Percentiles rank a stretch among this genome's conserved stretches.
Conservation (phyloP, 805 yeast species). For the Phaffomyces antillensis region DNA sequence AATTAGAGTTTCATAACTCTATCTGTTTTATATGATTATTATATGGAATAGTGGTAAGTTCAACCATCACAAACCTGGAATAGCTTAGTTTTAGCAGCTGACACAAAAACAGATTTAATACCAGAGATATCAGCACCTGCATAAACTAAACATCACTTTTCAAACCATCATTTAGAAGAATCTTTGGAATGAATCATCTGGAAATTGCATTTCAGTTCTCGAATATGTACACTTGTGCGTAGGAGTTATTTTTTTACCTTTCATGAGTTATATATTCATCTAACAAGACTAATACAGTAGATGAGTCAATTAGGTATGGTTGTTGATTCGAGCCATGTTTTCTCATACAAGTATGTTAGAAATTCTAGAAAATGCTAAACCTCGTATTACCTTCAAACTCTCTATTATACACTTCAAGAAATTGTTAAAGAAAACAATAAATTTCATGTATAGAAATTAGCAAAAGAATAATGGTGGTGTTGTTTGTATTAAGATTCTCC, state of each 20-base stretch:
- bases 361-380: conserved; percentile 30
- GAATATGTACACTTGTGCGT: no score
- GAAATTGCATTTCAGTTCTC: no score
- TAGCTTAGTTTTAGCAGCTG: no score
- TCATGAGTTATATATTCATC: no score
- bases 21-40: conserved; percentile 39
- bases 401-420: conserved; percentile 33
- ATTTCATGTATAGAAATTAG: conserved; percentile 35
- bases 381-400: conserved; percentile 47
- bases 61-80: no score
- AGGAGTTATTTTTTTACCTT: no score
- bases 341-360: conserved; percentile 42
- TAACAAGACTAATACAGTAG: no score
- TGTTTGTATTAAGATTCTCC: conserved; percentile 40
- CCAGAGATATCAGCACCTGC: no score
- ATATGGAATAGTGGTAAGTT: conserved; percentile 61
- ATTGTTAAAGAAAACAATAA: conserved; percentile 41
- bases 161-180: no score
- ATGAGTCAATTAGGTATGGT: conserved; percentile 49
- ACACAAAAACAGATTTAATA: no score
- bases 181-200: no score
- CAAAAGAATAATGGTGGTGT: conserved; percentile 40
- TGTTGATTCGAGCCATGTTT: conserved; percentile 45
- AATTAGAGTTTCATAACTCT: conserved; percentile 58
- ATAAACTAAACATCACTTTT: no score